A percentile compares a stretch with the other conserved stretches of the same genome.
phyloP scores from a whole-genome alignment of 2,329 filamentous ascomycete genomes.

The Cytospora chrysosperma region DNA sequence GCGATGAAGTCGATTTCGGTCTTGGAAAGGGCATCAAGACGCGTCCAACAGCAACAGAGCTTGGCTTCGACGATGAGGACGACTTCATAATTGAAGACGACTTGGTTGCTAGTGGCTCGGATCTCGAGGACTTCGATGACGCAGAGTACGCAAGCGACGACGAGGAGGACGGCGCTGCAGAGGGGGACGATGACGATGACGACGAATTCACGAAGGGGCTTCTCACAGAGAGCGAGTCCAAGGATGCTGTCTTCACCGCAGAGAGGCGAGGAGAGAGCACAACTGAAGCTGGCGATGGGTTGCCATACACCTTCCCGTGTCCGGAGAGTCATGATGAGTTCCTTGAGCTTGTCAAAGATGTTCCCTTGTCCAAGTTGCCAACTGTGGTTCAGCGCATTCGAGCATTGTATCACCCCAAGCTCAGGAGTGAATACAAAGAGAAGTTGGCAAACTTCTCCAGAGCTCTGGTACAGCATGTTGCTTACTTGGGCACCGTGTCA shows the following conservation, averaged over 20 bases:
- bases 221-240: slow-evolving; percentile 57
- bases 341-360: slow-evolving; percentile 60
- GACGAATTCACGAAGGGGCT: slow-evolving; percentile 73
- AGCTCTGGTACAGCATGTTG: slow-evolving; percentile 63
- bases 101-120: slow-evolving; percentile 78
- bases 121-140: slow-evolving; percentile 54
- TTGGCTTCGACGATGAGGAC: slow-evolving; percentile 88
- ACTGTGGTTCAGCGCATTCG: slow-evolving; percentile 85
- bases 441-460: slow-evolving; percentile 69
- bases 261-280: slow-evolving; percentile 44
- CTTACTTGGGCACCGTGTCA: slow-evolving; percentile 45
- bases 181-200: slow-evolving; percentile 45
- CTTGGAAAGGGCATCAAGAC: slow-evolving; percentile 59
- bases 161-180: slow-evolving; percentile 41
- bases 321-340: slow-evolving; percentile 77
- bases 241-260: slow-evolving; percentile 51
- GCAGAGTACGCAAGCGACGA: slow-evolving; percentile 52
- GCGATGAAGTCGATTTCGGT: slow-evolving; percentile 57
- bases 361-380: slow-evolving; percentile 66
- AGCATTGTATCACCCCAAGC: slow-evolving; percentile 86
- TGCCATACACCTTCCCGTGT: slow-evolving; percentile 85
- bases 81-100: slow-evolving; percentile 91
- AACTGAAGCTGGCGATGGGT: slow-evolving; percentile 47
- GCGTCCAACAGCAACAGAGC: slow-evolving; percentile 56
- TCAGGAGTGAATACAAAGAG: slow-evolving; percentile 80